Evolutionary conservation across 768 basidiomycete genomes (phyloP).

Genomic region (Panaeolus cyanescens): DNA sequence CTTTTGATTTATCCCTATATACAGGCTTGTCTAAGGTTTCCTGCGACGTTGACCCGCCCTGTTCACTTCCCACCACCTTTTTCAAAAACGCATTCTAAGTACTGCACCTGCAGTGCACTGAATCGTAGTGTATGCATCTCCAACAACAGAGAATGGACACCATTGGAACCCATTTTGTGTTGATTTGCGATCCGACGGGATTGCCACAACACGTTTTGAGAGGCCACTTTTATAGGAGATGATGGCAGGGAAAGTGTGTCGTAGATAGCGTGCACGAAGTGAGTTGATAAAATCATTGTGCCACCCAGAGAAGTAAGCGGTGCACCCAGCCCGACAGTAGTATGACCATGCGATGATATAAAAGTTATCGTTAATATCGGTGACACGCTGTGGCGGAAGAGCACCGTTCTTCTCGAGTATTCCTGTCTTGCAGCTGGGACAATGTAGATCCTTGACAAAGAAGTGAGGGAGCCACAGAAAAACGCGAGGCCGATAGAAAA

Average conservation of each 20-base stretch:
- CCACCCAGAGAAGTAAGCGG: conserved; percentile 17
- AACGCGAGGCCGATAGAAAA: conserved; percentile 15
- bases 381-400: conserved; percentile 16
- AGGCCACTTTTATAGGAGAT: conserved; percentile 16
- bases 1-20: conserved; percentile 1
- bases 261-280: conserved; percentile 17
- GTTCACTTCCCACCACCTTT: neutral
- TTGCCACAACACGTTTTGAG: conserved; percentile 13
- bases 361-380: conserved; percentile 18
- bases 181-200: conserved; percentile 20
- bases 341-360: conserved; percentile 26
- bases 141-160: conserved; percentile 17
- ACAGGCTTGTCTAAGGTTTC: neutral
- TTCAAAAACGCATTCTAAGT: conserved; percentile 19
- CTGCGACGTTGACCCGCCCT: neutral
- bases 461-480: conserved; percentile 24
- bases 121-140: conserved; percentile 22
- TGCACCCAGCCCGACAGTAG: conserved; percentile 21
- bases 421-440: conserved; percentile 5
- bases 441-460: conserved; percentile 15
- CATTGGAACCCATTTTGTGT: conserved; percentile 25
- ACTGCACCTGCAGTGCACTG: conserved; percentile 17
- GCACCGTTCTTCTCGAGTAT: conserved; percentile 21
- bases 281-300: conserved; percentile 9
- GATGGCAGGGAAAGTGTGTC: conserved; percentile 16